Evolutionary conservation across 1,284 basidiomycete species (phyloP), one percentile per base, ranked within the genome.

Genomic region (Rhodotorula sp.): DNA sequence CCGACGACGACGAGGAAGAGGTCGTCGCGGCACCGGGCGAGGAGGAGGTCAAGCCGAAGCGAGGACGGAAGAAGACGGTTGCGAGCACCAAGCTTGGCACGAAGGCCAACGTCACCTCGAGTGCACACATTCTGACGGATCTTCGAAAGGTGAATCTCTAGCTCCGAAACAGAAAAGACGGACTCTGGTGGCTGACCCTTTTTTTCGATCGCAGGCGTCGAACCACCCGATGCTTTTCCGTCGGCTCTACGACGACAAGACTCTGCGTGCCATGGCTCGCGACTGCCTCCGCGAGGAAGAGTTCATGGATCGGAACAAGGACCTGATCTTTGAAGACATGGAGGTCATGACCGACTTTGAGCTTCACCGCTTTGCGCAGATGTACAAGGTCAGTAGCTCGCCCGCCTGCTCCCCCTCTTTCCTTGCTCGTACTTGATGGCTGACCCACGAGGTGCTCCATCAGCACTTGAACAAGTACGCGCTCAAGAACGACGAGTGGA

Each of bases 171-270:
- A 21, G 64, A 19, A 2, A 18, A 16, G 8, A n/a, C n/a, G 23
- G 7, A 10, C 8, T 7, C n/a, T 5, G 98, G 58, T 4, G 50
- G 18, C 84, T 98, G 60, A 97, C 97, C 94, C 95, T 79, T 85
- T 97, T 97, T 21, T 16, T 23, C 2, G 6, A 15, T 87, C 93
- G 56, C 98, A 99, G 82, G 95, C 95, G 3, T 91, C 95, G 0
- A 91, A 90, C 59, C 97, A 99, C 82, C 95, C 97, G 5, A 90
- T 99, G 87, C 85, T 99, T 6, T 98, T 99, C 84, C 86, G 97
- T 28, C 87, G 87, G 28, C 85, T 86, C 12, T 99, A 92, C 80
- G 89, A 89, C 48, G 90, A 95, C 78, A 85, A 88, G 48, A 87
- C 85, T 62, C 83, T 99, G 75, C 85, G 85, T 31, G 83, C 86